Conservation (phyloP, 106 monocot genomes). For the Vanilla planifolia region DNA sequence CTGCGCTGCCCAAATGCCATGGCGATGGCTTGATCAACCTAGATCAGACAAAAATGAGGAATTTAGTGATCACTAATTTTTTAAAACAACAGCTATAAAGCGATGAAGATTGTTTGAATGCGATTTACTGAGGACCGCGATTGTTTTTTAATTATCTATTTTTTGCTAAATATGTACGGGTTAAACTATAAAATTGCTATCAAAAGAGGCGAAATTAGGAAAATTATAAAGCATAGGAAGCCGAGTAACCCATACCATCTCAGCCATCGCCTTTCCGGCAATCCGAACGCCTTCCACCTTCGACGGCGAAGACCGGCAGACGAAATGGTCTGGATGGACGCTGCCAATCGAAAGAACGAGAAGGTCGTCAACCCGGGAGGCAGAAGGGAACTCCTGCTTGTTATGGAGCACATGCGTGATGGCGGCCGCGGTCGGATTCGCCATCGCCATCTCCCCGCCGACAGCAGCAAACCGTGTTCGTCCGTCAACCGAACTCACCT, state of each 20-base stretch:
- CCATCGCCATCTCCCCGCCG: constrained; percentile 43
- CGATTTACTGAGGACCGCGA: too few relatives aligned
- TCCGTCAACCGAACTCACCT: constrained; percentile 32
- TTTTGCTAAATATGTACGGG: not conserved
- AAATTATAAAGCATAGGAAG: not conserved
- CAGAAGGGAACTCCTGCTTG: constrained; percentile 65
- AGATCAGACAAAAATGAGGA: not conserved
- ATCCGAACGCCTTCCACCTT: constrained; percentile 39
- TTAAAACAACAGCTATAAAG: too few relatives aligned
- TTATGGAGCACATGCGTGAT: constrained; percentile 83
- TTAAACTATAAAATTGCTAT: too few relatives aligned
- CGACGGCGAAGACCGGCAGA: not conserved
- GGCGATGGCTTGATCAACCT: constrained; percentile 76
- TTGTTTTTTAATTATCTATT: not conserved
- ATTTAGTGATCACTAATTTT: not conserved
- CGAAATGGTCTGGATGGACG: not conserved
- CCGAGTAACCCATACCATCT: constrained; percentile 36
- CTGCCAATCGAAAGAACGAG: constrained; percentile 58
- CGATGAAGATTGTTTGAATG: too few relatives aligned
- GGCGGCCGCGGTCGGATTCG: constrained; percentile 53
- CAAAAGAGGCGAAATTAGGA: not conserved
- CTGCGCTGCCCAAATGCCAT: constrained; percentile 61
- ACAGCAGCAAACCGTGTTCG: constrained; percentile 20
- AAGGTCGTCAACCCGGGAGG: constrained; percentile 46
- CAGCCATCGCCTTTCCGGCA: constrained; percentile 49